These are phyloP conservation scores for Blepharisma japonicum DNA, from an alignment of 73 alveolate species.

Conservation along the genomic window DNA sequence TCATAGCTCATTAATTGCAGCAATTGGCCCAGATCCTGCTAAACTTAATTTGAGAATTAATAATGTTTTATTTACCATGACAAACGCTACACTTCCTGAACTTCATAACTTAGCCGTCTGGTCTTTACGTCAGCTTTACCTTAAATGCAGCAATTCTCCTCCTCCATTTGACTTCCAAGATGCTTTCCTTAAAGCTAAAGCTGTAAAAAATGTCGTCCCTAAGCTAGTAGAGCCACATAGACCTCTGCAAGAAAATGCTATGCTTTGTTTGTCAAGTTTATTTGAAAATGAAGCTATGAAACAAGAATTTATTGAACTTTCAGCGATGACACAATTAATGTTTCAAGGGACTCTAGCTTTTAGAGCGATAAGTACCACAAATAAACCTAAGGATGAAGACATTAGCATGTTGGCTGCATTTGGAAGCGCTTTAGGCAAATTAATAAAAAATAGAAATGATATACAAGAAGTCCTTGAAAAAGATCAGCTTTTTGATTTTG, in stretches of 20 bases:
- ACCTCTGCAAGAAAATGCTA: slow-evolving; percentile 17
- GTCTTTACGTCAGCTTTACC: slow-evolving; percentile 20
- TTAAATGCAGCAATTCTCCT: neutral
- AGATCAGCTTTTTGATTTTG: neutral
- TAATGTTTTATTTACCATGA: neutral
- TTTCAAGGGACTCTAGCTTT: neutral
- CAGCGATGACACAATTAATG: neutral
- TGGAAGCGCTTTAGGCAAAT: neutral
- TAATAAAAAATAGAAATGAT: neutral
- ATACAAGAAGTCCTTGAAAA: slow-evolving; percentile 3
- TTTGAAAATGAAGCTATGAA: neutral
- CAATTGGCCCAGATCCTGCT: neutral
- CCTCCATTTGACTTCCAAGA: slow-evolving; percentile 5
- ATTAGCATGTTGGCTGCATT: slow-evolving; percentile 1
- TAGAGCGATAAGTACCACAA: neutral
- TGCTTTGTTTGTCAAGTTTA: slow-evolving; percentile 1
- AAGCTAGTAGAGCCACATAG: slow-evolving; percentile 15
- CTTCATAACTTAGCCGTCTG: slow-evolving; percentile 6
- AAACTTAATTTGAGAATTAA: neutral
- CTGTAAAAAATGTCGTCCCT: slow-evolving; percentile 23
- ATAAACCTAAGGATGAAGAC: slow-evolving; percentile 16
- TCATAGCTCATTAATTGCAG: neutral
- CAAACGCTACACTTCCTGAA: slow-evolving; percentile 9
- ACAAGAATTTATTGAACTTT: neutral
- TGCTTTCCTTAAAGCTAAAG: neutral